Base-by-base conservation (phyloP, 768 basidiomycete species). In the Lactifluus subvellereus region DNA sequence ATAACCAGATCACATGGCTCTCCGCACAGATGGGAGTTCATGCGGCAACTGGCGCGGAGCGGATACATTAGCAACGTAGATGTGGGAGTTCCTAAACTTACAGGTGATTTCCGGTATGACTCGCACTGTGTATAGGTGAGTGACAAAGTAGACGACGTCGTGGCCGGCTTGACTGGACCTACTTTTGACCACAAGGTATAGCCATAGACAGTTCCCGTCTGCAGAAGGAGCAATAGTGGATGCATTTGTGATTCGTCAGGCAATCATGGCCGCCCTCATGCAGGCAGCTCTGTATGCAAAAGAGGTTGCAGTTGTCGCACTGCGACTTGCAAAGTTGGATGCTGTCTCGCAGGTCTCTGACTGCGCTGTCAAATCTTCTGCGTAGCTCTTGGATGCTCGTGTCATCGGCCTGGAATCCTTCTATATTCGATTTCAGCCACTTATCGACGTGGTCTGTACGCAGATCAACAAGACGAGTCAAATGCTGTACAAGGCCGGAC, bases 251-350 rank as follows among this genome's bases (percentile, higher is more conserved):
- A 22, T 72, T 68, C 0, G 85, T 81, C 37, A 71, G 70, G 62
- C 85, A 87, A 57, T 83, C 71, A 63, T 87, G 85, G 1, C 52
- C 57, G 2, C 70, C 71, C 8, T 77, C 76, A 59, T 86, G 86
- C 22, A 73, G 73, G 7, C 78, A 76, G 56, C 73, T 72, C 37
- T 74, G 76, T 9, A 84, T 56, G 65, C 86, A 87, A 16, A 72
- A 66, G 3, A 86, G 72, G 43, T 80, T 76, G 67, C 86, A 87
- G 2, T 52, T 52, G 0, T 62, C 62, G 61, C 86, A 87, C 50
- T 76, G 73, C 57, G 76, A 67, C 59, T 75, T 75, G 70, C 86
- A 87, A 4, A 85, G 69, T 57, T 83, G 77, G 1, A 82, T 71
- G 48, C 73, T 77, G 4, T 75, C 72, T 58, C 73, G 76, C 61